Base-by-base conservation (phyloP, 352 stramenopile species). In the Phytophthora sp. region DNA sequence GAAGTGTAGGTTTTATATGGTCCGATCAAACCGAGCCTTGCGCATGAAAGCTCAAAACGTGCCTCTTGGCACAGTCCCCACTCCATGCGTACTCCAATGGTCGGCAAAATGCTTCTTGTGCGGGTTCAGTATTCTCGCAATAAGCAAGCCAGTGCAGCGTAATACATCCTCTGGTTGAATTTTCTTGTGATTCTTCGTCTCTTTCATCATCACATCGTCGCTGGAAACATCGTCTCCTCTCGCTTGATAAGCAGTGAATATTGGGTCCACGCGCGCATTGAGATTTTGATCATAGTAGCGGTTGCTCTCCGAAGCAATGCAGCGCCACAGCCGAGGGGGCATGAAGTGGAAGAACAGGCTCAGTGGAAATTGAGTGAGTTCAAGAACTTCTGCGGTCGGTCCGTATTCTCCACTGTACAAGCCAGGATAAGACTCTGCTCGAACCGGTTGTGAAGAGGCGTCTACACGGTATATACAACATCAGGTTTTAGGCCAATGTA, bases 1-100 rank as follows among this genome's bases (percentile, higher is more conserved):
- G 20, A 63, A 69, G 24, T 69, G 61, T 2, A 69, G 18, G 24
- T 58, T 63, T 23, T 62, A 41, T 45, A 69, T 63, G 0, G 63
- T 26, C 3, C 27, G 35, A 13, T 13, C 47, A 49, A 70, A 70
- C 3, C 54, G 36, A 7, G 50, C 51, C 24, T 58, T 63, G 1
- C 18, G 15, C 54, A 65, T 51, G 41, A 57, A 63, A 15, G 7
- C 13, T 13, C 54, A 47, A 33, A 65, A 70, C 11, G 47, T 57
- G 8, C 47, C 46, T 16, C 38, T 46, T 24, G 62, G 51, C 1
- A 70, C 54, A 16, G 54, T 45, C 8, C 62, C 62, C 0, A 49
- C 24, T 0, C 35, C 9, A 15, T 16, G 26, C 8, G 18, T 60
- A 1, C 38, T 42, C 62, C 62, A 65, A 31, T 51, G 44, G 23